phyloP scores from a whole-genome alignment of 208 protist genomes.

The Trichomonas tenax region DNA sequence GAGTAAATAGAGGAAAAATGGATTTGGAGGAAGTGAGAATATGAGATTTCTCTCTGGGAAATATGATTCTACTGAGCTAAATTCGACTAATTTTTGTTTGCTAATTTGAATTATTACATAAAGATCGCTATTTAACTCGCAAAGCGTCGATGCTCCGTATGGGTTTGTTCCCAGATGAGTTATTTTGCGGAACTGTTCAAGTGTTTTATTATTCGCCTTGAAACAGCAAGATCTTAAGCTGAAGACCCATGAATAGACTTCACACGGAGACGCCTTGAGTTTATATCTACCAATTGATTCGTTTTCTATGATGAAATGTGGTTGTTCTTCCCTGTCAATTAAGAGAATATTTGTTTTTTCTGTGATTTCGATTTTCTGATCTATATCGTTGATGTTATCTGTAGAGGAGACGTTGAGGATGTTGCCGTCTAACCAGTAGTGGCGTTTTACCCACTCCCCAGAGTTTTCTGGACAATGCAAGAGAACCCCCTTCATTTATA shows the following conservation, averaged over 20 bases:
- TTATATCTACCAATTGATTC: not conserved
- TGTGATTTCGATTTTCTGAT: not conserved
- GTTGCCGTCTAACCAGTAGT: not conserved
- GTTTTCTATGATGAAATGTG: not conserved
- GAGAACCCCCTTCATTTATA: not conserved
- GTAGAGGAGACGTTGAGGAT: not conserved
- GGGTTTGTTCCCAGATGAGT: not conserved
- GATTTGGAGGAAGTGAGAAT: not conserved
- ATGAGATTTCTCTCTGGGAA: not conserved
- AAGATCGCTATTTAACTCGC: not conserved
- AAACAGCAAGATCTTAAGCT: not conserved
- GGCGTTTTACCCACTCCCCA: not conserved
- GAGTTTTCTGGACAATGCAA: not conserved
- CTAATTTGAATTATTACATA: not conserved
- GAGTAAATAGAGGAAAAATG: not conserved
- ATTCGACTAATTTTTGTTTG: not conserved
- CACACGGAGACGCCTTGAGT: not conserved
- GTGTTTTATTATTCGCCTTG: not conserved
- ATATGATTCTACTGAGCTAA: not conserved
- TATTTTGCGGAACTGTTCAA: not conserved
- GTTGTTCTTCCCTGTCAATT: not conserved
- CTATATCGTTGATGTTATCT: not conserved
- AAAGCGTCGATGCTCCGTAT: not conserved
- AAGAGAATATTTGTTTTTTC: not conserved
- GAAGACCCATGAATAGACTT: not conserved